A percentile compares a stretch with the other conserved stretches of the same genome.
Evolutionary conservation across 2,329 filamentous ascomycete species (phyloP).

Genomic region (Neurospora sp.): DNA sequence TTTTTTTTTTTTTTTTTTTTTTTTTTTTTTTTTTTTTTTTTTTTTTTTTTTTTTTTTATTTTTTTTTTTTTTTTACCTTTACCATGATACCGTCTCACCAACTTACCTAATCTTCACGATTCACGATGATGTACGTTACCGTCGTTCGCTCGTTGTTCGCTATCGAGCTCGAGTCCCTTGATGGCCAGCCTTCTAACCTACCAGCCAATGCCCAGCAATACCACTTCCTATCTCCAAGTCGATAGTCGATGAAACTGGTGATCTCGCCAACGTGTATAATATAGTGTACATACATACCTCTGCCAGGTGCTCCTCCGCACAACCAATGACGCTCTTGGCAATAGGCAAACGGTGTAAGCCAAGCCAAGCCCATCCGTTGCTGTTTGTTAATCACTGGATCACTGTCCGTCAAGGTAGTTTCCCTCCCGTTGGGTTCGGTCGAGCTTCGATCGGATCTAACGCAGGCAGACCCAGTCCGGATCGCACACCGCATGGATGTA

Average conservation of each 20-base stretch:
- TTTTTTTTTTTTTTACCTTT: too few relatives aligned
- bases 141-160: background rate
- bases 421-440: background rate
- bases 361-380: background rate
- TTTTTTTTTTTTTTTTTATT: too few relatives aligned
- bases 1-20: too few relatives aligned
- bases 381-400: background rate
- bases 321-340: background rate
- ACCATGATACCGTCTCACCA: background rate
- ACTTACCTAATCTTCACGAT: background rate
- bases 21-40: too few relatives aligned
- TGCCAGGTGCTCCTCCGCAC: background rate
- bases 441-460: background rate
- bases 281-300: background rate
- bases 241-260: background rate
- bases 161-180: background rate
- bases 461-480: background rate
- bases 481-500: background rate
- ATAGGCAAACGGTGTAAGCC: background rate
- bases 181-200: background rate
- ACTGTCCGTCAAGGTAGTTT: background rate
- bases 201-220: background rate
- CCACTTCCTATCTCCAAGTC: background rate
- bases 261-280: background rate
- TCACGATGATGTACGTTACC: background rate